Conservation (phyloP, 2,329 filamentous ascomycete genomes). For the Diaporthe citriasiana region DNA sequence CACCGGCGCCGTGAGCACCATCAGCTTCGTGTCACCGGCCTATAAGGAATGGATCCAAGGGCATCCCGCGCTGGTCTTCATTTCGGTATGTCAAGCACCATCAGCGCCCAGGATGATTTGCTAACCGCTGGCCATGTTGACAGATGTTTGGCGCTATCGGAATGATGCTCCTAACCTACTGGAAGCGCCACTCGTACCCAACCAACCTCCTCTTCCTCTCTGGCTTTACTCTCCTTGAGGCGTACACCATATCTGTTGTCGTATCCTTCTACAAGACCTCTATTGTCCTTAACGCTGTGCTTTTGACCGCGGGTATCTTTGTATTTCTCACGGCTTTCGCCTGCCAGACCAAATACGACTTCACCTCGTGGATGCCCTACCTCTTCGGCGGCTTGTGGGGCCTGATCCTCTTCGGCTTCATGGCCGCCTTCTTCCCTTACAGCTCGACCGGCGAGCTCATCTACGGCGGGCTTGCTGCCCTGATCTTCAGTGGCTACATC, state of each 20-base stretch:
- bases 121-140: constrained; percentile 43
- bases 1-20: constrained; percentile 82
- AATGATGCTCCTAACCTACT: constrained; percentile 90
- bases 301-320: constrained; percentile 89
- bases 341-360: constrained; percentile 98
- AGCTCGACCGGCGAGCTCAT: constrained; percentile 86
- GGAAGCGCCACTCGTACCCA: constrained; percentile 96
- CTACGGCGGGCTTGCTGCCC: constrained; percentile 84
- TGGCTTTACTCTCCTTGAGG: constrained; percentile 91
- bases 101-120: not conserved
- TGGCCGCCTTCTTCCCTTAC: constrained; percentile 89
- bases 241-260: constrained; percentile 92
- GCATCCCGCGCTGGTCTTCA: constrained; percentile 87
- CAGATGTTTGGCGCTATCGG: constrained; percentile 83
- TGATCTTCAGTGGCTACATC: constrained; percentile 96
- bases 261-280: constrained; percentile 88
- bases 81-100: constrained; percentile 69
- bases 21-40: constrained; percentile 85
- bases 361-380: constrained; percentile 97
- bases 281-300: constrained; percentile 90
- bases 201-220: constrained; percentile 93
- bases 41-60: constrained; percentile 92
- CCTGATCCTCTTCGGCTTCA: constrained; percentile 92
- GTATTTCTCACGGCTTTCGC: constrained; percentile 87
- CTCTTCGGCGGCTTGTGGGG: constrained; percentile 93